Evolutionary conservation across 2,329 filamentous ascomycete genomes (phyloP).

Genomic region (Fusarium beomiforme): DNA sequence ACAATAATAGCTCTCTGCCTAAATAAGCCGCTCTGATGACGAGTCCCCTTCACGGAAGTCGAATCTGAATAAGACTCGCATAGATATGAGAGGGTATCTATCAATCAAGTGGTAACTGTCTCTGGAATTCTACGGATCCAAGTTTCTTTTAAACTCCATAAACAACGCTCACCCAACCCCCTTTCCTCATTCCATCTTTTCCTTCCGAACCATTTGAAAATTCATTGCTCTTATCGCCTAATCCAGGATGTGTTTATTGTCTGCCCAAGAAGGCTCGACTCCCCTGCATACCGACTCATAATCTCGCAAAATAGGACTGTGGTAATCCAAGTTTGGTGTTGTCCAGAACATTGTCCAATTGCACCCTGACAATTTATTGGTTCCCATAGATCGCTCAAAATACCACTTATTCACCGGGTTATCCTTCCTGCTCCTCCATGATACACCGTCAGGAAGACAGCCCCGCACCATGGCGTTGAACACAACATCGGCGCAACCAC

Average conservation of each 20-base stretch:
- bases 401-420: conserved; percentile 99
- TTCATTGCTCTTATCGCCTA: conserved; percentile 44
- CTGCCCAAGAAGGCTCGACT: conserved; percentile 71
- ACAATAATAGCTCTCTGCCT: neutral
- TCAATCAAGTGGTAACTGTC: neutral
- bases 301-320: conserved; percentile 67
- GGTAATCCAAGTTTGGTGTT: conserved; percentile 70
- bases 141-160: neutral
- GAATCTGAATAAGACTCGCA: neutral
- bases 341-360: conserved; percentile 99
- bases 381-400: conserved; percentile 88
- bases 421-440: conserved; percentile 88
- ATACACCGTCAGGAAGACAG: conserved; percentile 89
- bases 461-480: conserved; percentile 94
- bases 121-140: neutral
- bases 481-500: conserved; percentile 93
- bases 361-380: conserved; percentile 80
- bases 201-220: neutral
- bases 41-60: neutral
- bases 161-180: neutral
- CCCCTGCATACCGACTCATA: conserved; percentile 80
- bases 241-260: conserved; percentile 66
- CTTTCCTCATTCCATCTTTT: neutral
- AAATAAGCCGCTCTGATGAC: conserved; percentile 33
- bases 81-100: neutral